Evolutionary conservation across 139 green algal genomes (phyloP).

Genomic region (Nannochloris sp.): DNA sequence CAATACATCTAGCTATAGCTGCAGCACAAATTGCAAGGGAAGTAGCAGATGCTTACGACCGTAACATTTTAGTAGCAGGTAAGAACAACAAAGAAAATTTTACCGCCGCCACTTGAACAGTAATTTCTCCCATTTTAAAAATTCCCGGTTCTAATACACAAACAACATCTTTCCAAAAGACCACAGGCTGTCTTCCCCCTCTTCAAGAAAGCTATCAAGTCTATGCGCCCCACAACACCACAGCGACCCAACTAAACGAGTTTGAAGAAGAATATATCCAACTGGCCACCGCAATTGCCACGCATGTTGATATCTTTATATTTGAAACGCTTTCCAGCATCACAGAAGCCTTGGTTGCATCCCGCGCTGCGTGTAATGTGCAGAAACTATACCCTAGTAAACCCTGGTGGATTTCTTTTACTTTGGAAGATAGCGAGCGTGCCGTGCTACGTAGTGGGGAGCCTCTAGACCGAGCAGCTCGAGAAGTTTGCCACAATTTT

Average conservation of each 20-base stretch:
- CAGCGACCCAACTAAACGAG: no score
- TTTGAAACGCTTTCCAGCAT: slow-evolving; percentile 45
- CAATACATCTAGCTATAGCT: slow-evolving; percentile 9
- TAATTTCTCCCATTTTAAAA: neutral
- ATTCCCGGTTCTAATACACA: neutral
- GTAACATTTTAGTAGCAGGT: neutral
- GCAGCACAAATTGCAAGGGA: neutral
- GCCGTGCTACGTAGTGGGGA: slow-evolving; percentile 35
- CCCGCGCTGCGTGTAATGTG: slow-evolving; percentile 9
- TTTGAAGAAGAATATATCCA: slow-evolving; percentile 33
- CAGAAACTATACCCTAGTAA: slow-evolving; percentile 14
- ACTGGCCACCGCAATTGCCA: slow-evolving; percentile 26
- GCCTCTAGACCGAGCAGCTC: slow-evolving; percentile 19
- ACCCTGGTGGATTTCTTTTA: slow-evolving; percentile 48
- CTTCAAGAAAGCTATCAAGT: slow-evolving; percentile 24
- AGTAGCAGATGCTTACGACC: neutral
- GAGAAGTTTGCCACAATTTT: slow-evolving; percentile 20
- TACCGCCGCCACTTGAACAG: neutral
- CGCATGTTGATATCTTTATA: slow-evolving; percentile 42
- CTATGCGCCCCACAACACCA: neutral
- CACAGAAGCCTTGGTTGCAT: slow-evolving; percentile 33
- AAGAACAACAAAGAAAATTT: no score
- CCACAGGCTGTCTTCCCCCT: slow-evolving; percentile 22
- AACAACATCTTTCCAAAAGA: neutral
- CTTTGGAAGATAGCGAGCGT: slow-evolving; percentile 33